Evolutionary conservation across 1,139 yeast genomes (phyloP).

Genomic region (Geotrichum aggregatum): DNA sequence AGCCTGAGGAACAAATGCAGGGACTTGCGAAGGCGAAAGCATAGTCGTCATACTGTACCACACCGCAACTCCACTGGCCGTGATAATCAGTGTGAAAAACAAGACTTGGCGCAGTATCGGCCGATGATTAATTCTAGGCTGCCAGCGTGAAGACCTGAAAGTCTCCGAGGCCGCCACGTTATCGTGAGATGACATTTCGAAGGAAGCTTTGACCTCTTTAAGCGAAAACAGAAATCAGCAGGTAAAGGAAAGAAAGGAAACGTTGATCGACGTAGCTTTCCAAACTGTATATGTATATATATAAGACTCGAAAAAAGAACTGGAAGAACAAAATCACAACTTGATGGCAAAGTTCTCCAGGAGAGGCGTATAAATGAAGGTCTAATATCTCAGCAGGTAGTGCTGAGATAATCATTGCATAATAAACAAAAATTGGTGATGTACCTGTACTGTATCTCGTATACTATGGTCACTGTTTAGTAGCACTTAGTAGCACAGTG

Average conservation of each 20-base stretch:
- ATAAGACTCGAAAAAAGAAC: neutral
- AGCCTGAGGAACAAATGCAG: constrained; percentile 32
- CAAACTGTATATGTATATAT: no score
- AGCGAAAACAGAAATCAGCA: neutral
- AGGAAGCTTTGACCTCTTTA: no score
- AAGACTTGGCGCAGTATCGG: neutral
- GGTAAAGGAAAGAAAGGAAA: neutral
- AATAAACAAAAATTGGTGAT: no score
- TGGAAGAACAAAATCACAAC: neutral
- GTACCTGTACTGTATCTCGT: no score
- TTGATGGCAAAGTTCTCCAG: no score
- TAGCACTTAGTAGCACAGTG: no score
- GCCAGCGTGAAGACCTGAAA: neutral
- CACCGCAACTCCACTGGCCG: constrained; percentile 5
- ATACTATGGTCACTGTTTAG: no score
- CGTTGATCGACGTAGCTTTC: no score
- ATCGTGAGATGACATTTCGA: neutral
- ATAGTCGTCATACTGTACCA: constrained; percentile 8
- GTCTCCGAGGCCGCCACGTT: neutral
- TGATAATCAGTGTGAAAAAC: neutral
- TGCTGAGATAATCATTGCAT: no score
- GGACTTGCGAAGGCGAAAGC: constrained; percentile 17
- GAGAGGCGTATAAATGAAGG: no score
- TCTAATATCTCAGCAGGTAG: no score
- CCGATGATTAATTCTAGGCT: neutral